A percentile compares a stretch with the other conserved stretches of the same genome.
These are phyloP conservation scores for Solanum aculeatissimum DNA, from an alignment of 305 asterid genomes.

Conservation along the genomic window DNA sequence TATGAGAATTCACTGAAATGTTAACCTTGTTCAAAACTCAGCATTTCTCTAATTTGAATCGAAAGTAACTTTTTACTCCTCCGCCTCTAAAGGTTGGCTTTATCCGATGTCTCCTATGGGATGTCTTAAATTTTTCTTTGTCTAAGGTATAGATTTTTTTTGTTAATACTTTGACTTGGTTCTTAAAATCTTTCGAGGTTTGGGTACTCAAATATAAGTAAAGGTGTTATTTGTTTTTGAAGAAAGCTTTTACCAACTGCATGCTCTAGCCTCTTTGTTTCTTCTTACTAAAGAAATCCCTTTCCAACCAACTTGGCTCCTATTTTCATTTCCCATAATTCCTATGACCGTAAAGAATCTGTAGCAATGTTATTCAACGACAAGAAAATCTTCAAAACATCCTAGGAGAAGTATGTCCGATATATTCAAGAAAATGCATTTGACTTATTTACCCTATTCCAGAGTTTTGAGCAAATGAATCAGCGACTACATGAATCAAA, in stretches of 20 bases:
- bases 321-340: background rate
- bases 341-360: background rate
- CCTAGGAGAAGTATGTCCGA: background rate
- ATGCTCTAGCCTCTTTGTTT: background rate
- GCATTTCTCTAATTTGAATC: background rate
- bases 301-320: background rate
- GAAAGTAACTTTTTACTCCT: background rate
- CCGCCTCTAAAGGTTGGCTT: background rate
- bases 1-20: background rate
- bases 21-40: background rate
- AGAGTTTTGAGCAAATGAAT: background rate
- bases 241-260: background rate
- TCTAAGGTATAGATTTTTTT: background rate
- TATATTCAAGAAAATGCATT: background rate
- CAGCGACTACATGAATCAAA: background rate
- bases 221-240: background rate
- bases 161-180: background rate
- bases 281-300: background rate
- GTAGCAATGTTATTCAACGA: background rate
- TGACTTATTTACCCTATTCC: background rate
- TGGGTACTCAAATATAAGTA: background rate
- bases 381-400: background rate
- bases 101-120: background rate
- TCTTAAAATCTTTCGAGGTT: background rate
- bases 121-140: background rate